Conservation (phyloP, 805 yeast species). For the Wickerhamomyces tratensis region DNA sequence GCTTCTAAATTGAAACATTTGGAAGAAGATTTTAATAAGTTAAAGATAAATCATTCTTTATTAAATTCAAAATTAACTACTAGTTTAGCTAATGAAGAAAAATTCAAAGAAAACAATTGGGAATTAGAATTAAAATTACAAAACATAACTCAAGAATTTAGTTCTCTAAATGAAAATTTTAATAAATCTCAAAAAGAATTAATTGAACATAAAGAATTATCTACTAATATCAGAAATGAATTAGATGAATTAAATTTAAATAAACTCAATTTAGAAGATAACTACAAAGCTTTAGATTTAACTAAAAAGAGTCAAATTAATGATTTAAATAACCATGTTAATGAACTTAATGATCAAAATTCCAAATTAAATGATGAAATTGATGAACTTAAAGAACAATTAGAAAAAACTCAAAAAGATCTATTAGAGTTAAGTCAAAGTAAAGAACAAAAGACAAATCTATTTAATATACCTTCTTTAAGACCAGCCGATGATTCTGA, state of each 20-base stretch:
- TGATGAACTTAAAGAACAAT: slow-evolving; percentile 14
- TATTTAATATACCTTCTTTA: slow-evolving; percentile 12
- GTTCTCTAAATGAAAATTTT: slow-evolving; percentile 31
- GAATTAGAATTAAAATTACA: slow-evolving; percentile 48
- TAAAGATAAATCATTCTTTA: slow-evolving; percentile 12
- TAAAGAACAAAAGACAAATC: slow-evolving; percentile 8
- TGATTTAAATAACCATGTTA: slow-evolving; percentile 41
- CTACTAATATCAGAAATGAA: slow-evolving; percentile 32
- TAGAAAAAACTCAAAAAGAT: slow-evolving; percentile 7
- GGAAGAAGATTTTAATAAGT: slow-evolving; percentile 31
- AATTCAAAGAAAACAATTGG: slow-evolving; percentile 53
- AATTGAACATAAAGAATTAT: slow-evolving; percentile 26
- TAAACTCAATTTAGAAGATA: slow-evolving; percentile 29
- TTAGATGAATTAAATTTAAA: slow-evolving; percentile 36
- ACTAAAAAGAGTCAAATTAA: slow-evolving; percentile 31
- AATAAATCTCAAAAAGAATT: slow-evolving; percentile 30
- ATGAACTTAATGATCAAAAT: slow-evolving; percentile 61
- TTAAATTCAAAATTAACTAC: slow-evolving; percentile 16
- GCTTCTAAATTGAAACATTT: slow-evolving; percentile 31
- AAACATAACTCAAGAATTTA: slow-evolving; percentile 21
- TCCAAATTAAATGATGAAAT: slow-evolving; percentile 40
- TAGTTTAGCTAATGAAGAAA: slow-evolving; percentile 28
- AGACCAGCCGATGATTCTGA: slow-evolving; percentile 17
- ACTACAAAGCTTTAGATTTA: slow-evolving; percentile 25
- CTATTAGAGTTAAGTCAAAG: not conserved